These are phyloP conservation scores for Teunomyces barrocoloradensis DNA, from an alignment of 805 yeast species.

Conservation along the genomic window DNA sequence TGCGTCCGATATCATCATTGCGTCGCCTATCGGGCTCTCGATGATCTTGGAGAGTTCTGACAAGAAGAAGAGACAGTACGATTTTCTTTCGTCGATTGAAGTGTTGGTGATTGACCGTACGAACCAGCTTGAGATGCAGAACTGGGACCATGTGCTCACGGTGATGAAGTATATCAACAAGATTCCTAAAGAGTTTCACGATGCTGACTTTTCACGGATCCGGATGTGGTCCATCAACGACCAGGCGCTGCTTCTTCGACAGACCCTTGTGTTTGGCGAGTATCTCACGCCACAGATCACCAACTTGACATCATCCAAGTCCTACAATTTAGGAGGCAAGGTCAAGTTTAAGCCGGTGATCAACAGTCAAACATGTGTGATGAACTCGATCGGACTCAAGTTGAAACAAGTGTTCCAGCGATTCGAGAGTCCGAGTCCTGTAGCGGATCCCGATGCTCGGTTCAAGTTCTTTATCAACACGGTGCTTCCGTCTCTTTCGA, in stretches of 20 bases:
- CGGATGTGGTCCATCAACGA: constrained; percentile 92
- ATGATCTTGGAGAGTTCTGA: constrained; percentile 67
- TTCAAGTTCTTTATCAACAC: constrained; percentile 77
- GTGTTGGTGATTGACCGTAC: constrained; percentile 76
- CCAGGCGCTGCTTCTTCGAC: constrained; percentile 69
- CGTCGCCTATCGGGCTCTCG: constrained; percentile 84
- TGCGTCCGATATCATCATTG: constrained; percentile 80
- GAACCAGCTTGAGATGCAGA: constrained; percentile 86
- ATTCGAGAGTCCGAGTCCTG: constrained; percentile 54
- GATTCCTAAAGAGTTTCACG: constrained; percentile 73
- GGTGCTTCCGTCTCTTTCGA: constrained; percentile 66
- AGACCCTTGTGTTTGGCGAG: constrained; percentile 73
- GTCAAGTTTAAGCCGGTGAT: constrained; percentile 51
- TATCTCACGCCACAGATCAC: constrained; percentile 80
- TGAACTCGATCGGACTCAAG: constrained; percentile 63
- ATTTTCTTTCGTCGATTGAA: constrained; percentile 88
- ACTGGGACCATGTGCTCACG: constrained; percentile 79
- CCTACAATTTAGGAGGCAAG: constrained; percentile 58
- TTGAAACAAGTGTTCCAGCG: constrained; percentile 71
- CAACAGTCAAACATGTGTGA: constrained; percentile 47
- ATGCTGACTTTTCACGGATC: constrained; percentile 86
- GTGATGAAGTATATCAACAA: constrained; percentile 66
- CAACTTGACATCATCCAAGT: constrained; percentile 47
- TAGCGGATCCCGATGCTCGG: constrained; percentile 76
- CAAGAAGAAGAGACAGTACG: constrained; percentile 61